phyloP scores from a whole-genome alignment of 805 yeast species.

The Kodamaea neixiangensis region DNA sequence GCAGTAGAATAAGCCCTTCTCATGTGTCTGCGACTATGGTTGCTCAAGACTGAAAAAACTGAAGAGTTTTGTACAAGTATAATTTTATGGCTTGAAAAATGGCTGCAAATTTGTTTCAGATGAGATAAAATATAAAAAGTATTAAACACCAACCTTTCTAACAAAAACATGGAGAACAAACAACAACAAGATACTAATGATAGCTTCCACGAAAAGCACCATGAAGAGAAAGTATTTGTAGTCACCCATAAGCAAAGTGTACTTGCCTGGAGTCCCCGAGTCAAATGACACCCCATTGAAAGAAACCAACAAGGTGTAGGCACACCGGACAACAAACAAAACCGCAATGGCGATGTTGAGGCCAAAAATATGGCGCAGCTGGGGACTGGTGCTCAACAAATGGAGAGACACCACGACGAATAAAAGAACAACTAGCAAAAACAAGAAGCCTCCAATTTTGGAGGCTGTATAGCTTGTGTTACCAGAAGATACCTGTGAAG shows the following conservation, averaged over 20 bases:
- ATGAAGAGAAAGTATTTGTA: slow-evolving; percentile 10
- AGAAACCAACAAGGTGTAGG: slow-evolving; percentile 2
- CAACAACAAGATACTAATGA: slow-evolving; percentile 5
- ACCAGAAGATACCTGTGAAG: background rate
- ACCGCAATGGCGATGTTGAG: background rate
- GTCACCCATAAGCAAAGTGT: slow-evolving; percentile 10
- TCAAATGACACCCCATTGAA: background rate
- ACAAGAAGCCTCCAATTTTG: slow-evolving; percentile 7
- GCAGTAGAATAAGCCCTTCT: no score
- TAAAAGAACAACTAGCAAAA: background rate
- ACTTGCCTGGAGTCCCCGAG: background rate
- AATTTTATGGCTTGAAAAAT: no score
- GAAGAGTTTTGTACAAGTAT: no score
- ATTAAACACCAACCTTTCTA: background rate
- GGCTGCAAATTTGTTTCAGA: no score
- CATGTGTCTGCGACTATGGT: no score
- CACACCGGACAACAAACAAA: slow-evolving; percentile 2
- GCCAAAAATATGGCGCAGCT: slow-evolving; percentile 4
- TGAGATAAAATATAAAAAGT: background rate
- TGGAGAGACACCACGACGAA: background rate
- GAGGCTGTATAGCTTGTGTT: background rate
- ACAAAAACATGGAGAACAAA: slow-evolving; percentile 9
- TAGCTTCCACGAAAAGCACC: slow-evolving; percentile 8
- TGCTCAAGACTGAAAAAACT: no score
- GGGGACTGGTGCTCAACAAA: background rate